Conservation (phyloP, 1,284 basidiomycete species). For the Sporisorium graminicola region DNA sequence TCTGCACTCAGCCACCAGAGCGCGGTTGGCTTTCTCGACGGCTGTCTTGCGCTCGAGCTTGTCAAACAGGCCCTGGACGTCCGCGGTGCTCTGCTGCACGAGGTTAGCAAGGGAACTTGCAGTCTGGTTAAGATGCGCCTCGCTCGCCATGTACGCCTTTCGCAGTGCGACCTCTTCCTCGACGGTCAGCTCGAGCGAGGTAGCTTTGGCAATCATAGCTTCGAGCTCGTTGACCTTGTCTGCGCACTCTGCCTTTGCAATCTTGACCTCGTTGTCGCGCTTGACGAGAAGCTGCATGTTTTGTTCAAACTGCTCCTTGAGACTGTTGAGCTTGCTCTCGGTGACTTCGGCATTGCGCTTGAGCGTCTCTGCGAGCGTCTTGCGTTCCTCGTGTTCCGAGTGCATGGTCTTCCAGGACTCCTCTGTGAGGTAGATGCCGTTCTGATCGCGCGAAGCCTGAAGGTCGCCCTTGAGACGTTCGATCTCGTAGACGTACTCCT, state of each 20-base stretch:
- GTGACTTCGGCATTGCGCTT: conserved; percentile 61
- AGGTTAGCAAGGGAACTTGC: conserved; percentile 79
- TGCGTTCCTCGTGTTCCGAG: conserved; percentile 55
- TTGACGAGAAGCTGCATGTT: conserved; percentile 65
- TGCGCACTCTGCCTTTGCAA: conserved; percentile 51
- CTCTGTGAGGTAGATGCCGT: conserved; percentile 63
- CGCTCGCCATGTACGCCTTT: conserved; percentile 82
- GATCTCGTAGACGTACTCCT: conserved; percentile 96
- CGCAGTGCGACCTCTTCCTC: conserved; percentile 74
- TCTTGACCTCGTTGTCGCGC: conserved; percentile 58
- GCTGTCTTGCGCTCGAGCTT: conserved; percentile 85
- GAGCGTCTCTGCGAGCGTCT: conserved; percentile 55
- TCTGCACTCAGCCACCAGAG: conserved; percentile 77
- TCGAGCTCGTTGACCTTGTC: conserved; percentile 54
- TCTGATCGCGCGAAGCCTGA: conserved; percentile 71
- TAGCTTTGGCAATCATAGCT: conserved; percentile 42
- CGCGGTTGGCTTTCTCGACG: conserved; percentile 78
- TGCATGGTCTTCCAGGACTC: conserved; percentile 62
- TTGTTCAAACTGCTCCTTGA: conserved; percentile 68
- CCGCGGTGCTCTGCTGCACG: conserved; percentile 78
- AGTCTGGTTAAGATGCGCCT: conserved; percentile 78
- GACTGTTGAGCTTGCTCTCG: conserved; percentile 60
- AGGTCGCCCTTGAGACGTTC: conserved; percentile 92
- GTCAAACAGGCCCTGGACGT: conserved; percentile 81
- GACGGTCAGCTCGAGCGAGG: conserved; percentile 41